phyloP scores from a whole-genome alignment of 2,329 filamentous ascomycete species.

The Neodidymelliopsis sp. region DNA sequence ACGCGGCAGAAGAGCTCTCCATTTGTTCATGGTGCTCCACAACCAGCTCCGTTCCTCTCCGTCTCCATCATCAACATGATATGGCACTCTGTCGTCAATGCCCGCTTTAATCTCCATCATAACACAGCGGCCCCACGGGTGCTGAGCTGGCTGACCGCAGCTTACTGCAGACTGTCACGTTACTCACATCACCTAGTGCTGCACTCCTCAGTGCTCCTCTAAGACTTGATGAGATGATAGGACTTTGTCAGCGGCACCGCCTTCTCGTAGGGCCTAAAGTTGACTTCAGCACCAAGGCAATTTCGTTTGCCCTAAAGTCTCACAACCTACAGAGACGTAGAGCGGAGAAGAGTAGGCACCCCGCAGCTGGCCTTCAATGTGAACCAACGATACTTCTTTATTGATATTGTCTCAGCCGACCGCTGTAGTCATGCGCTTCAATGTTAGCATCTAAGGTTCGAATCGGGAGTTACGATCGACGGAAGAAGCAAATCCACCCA shows the following conservation, averaged over 20 bases:
- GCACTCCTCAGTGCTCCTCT: background rate
- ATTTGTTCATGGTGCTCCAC: slow-evolving; percentile 1
- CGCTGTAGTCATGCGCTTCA: slow-evolving; percentile 22
- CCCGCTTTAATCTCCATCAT: slow-evolving; percentile 5
- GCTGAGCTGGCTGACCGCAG: background rate
- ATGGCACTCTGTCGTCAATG: background rate
- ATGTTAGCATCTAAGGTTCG: slow-evolving; percentile 3
- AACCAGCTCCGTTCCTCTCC: background rate
- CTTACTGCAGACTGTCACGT: slow-evolving; percentile 2
- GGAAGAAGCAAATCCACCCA: background rate
- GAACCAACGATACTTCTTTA: slow-evolving; percentile 3
- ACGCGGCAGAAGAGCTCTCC: no score
- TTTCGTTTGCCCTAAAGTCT: slow-evolving; percentile 1
- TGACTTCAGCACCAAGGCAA: background rate
- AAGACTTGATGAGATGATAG: background rate
- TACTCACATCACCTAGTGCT: background rate
- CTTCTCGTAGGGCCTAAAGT: slow-evolving; percentile 1
- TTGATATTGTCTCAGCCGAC: slow-evolving; percentile 18
- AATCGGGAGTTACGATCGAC: background rate
- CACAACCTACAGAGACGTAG: background rate
- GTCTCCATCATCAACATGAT: background rate
- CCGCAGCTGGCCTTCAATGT: slow-evolving; percentile 6
- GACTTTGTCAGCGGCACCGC: background rate
- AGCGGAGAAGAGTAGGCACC: slow-evolving; percentile 11
- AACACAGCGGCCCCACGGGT: slow-evolving; percentile 1